phyloP scores from a whole-genome alignment of 1,284 basidiomycete species.

The Farysia itapuensis region DNA sequence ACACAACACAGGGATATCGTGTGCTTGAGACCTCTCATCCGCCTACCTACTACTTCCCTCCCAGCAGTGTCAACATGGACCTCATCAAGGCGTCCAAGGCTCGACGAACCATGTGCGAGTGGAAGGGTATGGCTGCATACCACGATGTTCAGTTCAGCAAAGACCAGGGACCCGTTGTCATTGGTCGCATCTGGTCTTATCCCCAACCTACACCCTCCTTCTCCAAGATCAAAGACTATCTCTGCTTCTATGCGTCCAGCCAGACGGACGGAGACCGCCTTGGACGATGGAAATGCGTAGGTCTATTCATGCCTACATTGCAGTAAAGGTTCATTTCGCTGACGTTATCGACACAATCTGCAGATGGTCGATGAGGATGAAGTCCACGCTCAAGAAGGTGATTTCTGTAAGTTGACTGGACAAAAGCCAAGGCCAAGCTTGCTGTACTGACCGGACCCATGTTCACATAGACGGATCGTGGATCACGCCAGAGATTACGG shows the following conservation, averaged over 20 bases:
- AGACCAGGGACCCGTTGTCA: slow-evolving; percentile 22
- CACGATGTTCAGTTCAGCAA: slow-evolving; percentile 44
- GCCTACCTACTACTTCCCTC: slow-evolving; percentile 54
- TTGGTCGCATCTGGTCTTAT: slow-evolving; percentile 53
- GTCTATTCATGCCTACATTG: slow-evolving; percentile 2
- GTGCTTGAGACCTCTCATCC: slow-evolving; percentile 57
- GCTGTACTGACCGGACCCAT: too few relatives aligned
- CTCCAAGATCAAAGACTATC: slow-evolving; percentile 48
- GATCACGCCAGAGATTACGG: slow-evolving; percentile 57
- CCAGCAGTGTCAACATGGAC: slow-evolving; percentile 32
- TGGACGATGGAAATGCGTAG: slow-evolving; percentile 45
- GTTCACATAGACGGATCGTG: slow-evolving; percentile 52
- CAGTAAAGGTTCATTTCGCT: neutral
- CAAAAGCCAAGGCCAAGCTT: too few relatives aligned
- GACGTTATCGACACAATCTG: neutral
- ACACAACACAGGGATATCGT: slow-evolving; percentile 50
- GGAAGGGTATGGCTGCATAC: slow-evolving; percentile 55
- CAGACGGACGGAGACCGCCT: slow-evolving; percentile 37
- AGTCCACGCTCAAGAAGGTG: slow-evolving; percentile 50
- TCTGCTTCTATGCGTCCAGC: slow-evolving; percentile 54
- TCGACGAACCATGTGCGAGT: slow-evolving; percentile 55
- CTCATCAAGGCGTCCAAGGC: slow-evolving; percentile 41
- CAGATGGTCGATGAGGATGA: slow-evolving; percentile 53
- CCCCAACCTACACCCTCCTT: slow-evolving; percentile 43
- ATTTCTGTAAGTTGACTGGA: slow-evolving; percentile 55